Evolutionary conservation across 805 yeast genomes (phyloP), one percentile per base, ranked within the genome.

Genomic region (Cyberlindnera saturnus): DNA sequence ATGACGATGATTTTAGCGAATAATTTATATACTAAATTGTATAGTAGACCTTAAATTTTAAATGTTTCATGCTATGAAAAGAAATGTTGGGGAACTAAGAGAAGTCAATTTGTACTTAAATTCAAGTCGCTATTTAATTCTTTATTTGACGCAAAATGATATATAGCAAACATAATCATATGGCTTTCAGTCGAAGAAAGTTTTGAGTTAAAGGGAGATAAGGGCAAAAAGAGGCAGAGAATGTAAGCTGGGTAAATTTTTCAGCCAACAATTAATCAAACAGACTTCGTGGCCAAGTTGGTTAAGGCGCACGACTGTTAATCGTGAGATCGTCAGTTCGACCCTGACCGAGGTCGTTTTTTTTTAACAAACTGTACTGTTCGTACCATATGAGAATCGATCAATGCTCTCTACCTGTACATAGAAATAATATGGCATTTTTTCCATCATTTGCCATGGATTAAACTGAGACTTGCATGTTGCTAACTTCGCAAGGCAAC

Each of bases 281-380:
- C n/a, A n/a, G 52, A 49, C 52, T 49, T 35, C 47, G 50, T 49
- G 52, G 52, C 52, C 52, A 49, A 49, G 52, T 39, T 49, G 52
- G 52, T 49, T 49, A 66, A 66, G 70, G 71, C 71, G 71, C 64
- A 67, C 62, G 71, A 66, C 70, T 66, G 66, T 69, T 66, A 66
- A 66, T 66, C 70, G 62, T 67, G 64, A 66, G 70, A 66, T 66
- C 66, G 67, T 59, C 70, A 69, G 70, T 66, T 66, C 70, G 66
- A 66, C 68, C 70, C 70, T 69, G 70, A 57, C 67, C 65, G 66
- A 60, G 70, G 66, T 69, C 64, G 67, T 51, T 53, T 45, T 36
- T 44, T 52, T 49, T 34, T 19, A 19, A 4, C 20, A 19, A 6
- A 19, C 6, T 19, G 4, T 17, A 17, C 18, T 17, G 18, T 17